These are phyloP conservation scores for Arachis monticola DNA, from an alignment of 331 rosid species.

Conservation along the genomic window DNA sequence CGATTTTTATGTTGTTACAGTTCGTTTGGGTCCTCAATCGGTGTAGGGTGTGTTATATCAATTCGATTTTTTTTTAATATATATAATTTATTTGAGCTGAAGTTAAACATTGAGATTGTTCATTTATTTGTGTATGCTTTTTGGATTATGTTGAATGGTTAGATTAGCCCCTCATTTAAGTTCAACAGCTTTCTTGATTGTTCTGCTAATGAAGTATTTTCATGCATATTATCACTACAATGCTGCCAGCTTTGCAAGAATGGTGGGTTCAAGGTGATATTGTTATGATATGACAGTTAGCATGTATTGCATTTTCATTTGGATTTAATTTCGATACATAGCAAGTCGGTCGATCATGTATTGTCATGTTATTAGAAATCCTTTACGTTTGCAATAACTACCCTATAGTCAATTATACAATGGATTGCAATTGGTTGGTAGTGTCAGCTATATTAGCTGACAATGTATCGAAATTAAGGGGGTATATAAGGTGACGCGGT, in stretches of 20 bases:
- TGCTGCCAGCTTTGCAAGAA: constrained; percentile 19
- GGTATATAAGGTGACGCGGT: constrained; percentile 7
- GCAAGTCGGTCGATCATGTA: neutral
- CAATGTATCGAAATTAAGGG: neutral
- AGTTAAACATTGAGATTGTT: neutral
- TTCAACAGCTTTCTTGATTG: constrained; percentile 9
- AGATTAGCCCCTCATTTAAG: neutral
- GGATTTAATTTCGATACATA: too few relatives aligned
- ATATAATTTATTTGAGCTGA: neutral
- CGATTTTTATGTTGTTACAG: neutral
- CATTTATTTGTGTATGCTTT: neutral
- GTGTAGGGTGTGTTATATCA: neutral
- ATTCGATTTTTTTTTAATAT: neutral
- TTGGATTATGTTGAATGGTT: constrained; percentile 19
- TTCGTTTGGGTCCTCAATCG: neutral
- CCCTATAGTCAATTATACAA: too few relatives aligned
- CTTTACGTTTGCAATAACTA: neutral
- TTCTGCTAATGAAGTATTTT: neutral
- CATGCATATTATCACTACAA: neutral
- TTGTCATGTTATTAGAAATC: neutral
- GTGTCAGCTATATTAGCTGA: neutral
- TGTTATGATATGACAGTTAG: constrained; percentile 4
- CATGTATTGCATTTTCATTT: constrained; percentile 4
- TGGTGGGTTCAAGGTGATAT: constrained; percentile 14
- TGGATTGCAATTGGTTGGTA: neutral